These are phyloP conservation scores for Opeltia flavorubescens DNA, from an alignment of 495 filamentous ascomycete genomes.

Conservation along the genomic window DNA sequence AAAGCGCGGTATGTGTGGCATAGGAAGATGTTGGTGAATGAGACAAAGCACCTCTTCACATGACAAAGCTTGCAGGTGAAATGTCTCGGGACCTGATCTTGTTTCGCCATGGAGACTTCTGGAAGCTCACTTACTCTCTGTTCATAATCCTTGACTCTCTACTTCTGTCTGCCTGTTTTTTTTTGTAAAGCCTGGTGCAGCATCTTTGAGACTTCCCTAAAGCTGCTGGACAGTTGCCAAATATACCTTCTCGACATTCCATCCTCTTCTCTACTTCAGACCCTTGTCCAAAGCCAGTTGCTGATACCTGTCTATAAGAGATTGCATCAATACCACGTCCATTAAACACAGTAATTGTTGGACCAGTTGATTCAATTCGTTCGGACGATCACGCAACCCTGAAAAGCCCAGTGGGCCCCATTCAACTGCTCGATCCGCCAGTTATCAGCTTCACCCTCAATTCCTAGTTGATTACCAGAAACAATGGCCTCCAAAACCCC, in stretches of 20 bases:
- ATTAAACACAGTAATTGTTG: too few relatives aligned
- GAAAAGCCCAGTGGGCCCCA: background rate
- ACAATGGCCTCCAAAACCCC: background rate
- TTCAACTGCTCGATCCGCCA: background rate
- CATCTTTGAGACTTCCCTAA: background rate
- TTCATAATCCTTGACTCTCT: too few relatives aligned
- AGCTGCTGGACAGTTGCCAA: background rate
- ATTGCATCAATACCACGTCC: too few relatives aligned
- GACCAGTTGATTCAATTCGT: too few relatives aligned
- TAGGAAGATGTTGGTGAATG: background rate
- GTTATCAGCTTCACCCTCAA: background rate
- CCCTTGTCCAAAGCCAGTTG: background rate
- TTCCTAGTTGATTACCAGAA: too few relatives aligned
- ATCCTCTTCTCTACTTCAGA: background rate
- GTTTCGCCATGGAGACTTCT: too few relatives aligned
- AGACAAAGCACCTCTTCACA: background rate
- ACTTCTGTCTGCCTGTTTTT: too few relatives aligned
- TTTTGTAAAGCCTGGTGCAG: constrained; percentile 1
- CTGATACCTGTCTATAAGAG: too few relatives aligned
- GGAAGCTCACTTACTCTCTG: too few relatives aligned
- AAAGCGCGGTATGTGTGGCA: background rate
- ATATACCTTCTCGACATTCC: background rate
- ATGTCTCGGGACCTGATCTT: too few relatives aligned
- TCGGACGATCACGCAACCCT: too few relatives aligned
- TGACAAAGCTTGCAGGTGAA: too few relatives aligned